Evolutionary conservation across 1,284 basidiomycete species (phyloP), one percentile per base, ranked within the genome.

Genomic region (Vanrija sp.): DNA sequence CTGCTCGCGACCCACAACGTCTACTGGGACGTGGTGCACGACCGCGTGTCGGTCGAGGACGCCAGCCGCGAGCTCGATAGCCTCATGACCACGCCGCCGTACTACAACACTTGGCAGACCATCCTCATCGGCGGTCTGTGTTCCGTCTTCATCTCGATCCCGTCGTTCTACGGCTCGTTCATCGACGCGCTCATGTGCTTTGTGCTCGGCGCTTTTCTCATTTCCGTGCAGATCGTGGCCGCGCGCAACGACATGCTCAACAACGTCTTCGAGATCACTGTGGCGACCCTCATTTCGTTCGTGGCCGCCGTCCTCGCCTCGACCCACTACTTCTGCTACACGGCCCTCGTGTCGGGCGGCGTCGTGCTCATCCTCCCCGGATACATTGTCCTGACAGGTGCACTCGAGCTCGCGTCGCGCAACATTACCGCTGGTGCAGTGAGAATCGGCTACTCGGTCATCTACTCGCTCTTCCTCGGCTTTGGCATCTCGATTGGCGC

Each of bases 21-120:
- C 41, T 93, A 90, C 71, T 93, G 88, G 87, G 84, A 84, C 74
- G 87, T 94, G 60, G 90, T 93, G 36, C 88, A 93, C 68, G 91
- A 95, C 73, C 82, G 85, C 52, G 80, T 90, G 52, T 86, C 85
- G 0, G 91, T 93, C 25, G 85, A 86, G 15, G 85, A 87, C 41
- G 92, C 90, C 2, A 86, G 84, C 3, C 75, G 79, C 25, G 82
- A 84, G 56, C 80, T 95, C 14, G 89, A 93, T 67, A 70, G 77
- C 42, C 78, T 95, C 45, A 95, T 94, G 92, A 75, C 71, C 15
- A 62, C 63, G 22, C 79, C 78, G 43, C 81, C 82, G 24, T 66
- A 82, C 48, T 91, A 91, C 65, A 80, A 78, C 51, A 79, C 81
- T 63, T 83, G 81, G 79, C 82, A 86, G 68, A 81, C 85, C 42